A percentile compares a stretch with the other conserved stretches of the same genome.
Evolutionary conservation across 495 filamentous ascomycete species (phyloP).

Genomic region (Pseudevernia furfuracea): DNA sequence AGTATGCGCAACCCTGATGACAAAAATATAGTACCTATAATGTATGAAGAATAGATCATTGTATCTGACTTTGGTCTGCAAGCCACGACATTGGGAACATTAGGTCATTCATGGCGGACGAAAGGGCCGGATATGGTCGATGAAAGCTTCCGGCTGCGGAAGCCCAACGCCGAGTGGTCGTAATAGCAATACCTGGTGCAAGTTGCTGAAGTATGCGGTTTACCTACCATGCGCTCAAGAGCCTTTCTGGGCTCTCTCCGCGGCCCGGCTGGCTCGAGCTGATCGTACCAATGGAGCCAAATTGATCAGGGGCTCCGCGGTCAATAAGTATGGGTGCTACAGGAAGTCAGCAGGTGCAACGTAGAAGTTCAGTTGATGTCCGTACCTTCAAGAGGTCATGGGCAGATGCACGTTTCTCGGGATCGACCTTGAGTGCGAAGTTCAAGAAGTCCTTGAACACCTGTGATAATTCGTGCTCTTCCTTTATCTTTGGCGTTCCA

Average conservation of each 20-base stretch:
- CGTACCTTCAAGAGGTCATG: conserved; percentile 84
- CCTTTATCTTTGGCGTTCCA: conserved; percentile 90
- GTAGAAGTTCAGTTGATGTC: conserved; percentile 16
- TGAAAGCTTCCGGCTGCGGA: conserved; percentile 1
- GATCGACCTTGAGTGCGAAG: conserved; percentile 88
- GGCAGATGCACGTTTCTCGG: conserved; percentile 90
- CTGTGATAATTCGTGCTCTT: conserved; percentile 70
- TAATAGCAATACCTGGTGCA: neutral
- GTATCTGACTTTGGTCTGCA: neutral
- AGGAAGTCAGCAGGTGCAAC: conserved; percentile 29
- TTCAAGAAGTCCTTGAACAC: conserved; percentile 85
- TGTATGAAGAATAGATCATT: neutral
- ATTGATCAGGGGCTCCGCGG: conserved; percentile 65
- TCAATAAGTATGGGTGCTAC: conserved; percentile 84
- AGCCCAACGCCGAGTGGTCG: neutral
- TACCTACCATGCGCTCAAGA: conserved; percentile 26
- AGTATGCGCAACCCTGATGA: neutral
- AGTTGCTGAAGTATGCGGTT: neutral
- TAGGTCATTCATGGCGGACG: conserved; percentile 3
- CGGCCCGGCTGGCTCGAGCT: conserved; percentile 70
- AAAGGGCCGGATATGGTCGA: neutral
- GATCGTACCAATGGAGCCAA: conserved; percentile 78
- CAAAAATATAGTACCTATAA: neutral
- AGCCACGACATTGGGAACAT: conserved; percentile 10
- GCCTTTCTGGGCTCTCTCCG: conserved; percentile 71